Evolutionary conservation across 1,284 basidiomycete genomes (phyloP), one percentile per base, ranked within the genome.

Genomic region (Meira miltonrushii): DNA sequence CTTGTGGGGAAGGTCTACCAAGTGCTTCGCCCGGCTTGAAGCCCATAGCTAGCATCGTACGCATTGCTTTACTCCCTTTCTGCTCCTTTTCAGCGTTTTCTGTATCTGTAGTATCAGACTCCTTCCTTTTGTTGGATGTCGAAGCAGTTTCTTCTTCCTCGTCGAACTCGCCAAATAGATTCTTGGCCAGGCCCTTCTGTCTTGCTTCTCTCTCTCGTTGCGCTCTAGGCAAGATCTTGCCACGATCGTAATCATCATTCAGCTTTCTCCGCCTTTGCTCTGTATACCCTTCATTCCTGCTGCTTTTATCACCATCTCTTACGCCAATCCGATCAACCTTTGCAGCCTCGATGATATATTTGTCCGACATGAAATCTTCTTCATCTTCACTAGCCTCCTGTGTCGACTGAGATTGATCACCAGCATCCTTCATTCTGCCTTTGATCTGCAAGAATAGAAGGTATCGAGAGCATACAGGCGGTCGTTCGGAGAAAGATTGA

Each of bases 311-410:
- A 15, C 12, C 23, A 44, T 11, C 40, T 19, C n/a, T 28, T n/a
- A 43, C 17, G 4, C 51, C 33, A 6, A 19, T 6, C 11, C n/a
- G 51, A n/a, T 15, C n/a, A 17, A 17, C 25, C 25, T 13, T 7
- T 3, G 11, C 23, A 12, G 41, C 58, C 10, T 15, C 19, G 2
- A 39, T 41, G 25, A 62, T 51, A 10, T 54, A 43, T 6, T 40
- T 44, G 37, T 59, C 57, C 8, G 58, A 59, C 61, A 62, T 62
- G 39, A 59, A 62, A 47, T 62, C 61, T 39, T 62, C 60, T 13
- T 62, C 61, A 23, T 62, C 52, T 12, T 62, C 60, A 13, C 51
- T 47, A 4, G 58, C 55, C 23, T 51, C 49, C 1, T 43, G 15
- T 15, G 28, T 3, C 8, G 28, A 4, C 8, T 33, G 28, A 8